These are phyloP conservation scores for Diaporthe longicolla DNA, from an alignment of 2,329 filamentous ascomycete genomes.

Conservation along the genomic window DNA sequence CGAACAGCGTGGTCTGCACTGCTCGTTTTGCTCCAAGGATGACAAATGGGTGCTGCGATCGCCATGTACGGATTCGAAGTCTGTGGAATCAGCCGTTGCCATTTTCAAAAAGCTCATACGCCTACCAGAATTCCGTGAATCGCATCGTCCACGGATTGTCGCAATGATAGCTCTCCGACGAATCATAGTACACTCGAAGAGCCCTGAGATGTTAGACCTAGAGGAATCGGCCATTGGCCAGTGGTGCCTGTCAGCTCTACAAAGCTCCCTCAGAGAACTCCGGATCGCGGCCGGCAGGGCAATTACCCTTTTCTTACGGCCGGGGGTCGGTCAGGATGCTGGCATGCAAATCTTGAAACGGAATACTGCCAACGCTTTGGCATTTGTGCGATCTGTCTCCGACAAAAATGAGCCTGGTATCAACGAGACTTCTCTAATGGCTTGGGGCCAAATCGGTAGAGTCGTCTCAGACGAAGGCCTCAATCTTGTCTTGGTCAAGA, in stretches of 20 bases:
- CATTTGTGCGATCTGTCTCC: constrained; percentile 79
- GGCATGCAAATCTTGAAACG: constrained; percentile 59
- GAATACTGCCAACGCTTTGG: constrained; percentile 79
- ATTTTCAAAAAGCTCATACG: constrained; percentile 64
- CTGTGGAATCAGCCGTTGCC: constrained; percentile 57
- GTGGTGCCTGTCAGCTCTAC: constrained; percentile 85
- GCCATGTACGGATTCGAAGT: constrained; percentile 45
- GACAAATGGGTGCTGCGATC: constrained; percentile 29
- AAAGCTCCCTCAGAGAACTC: constrained; percentile 87
- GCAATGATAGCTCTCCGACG: constrained; percentile 81
- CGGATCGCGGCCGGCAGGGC: constrained; percentile 82
- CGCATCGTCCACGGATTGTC: constrained; percentile 74
- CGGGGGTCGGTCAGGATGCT: constrained; percentile 12
- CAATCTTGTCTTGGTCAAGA: constrained; percentile 85
- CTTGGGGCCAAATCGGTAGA: constrained; percentile 87
- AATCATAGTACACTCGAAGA: constrained; percentile 76
- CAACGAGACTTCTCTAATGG: constrained; percentile 87
- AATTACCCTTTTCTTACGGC: constrained; percentile 40
- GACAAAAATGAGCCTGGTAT: constrained; percentile 76
- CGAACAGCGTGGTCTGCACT: constrained; percentile 41
- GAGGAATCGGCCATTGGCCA: constrained; percentile 78
- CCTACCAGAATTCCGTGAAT: constrained; percentile 62
- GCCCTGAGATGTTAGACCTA: constrained; percentile 74
- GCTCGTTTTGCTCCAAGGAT: constrained; percentile 46
- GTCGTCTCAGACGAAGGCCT: constrained; percentile 85